Conservation (phyloP, 2,329 filamentous ascomycete genomes). For the Colletotrichum sp. region DNA sequence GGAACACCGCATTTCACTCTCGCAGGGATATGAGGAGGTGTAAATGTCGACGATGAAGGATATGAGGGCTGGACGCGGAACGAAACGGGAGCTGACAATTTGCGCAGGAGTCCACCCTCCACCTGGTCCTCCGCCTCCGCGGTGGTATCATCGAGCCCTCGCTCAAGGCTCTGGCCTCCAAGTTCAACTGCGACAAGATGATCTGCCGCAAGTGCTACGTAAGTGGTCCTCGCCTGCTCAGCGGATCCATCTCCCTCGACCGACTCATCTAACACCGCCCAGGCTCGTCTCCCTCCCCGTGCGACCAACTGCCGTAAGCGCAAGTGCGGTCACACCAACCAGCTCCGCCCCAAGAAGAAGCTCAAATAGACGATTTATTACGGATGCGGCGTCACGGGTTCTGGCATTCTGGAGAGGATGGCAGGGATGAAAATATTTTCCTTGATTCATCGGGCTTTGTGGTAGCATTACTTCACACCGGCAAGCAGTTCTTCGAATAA, state of each 20-base stretch:
- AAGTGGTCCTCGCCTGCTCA: conserved; percentile 47
- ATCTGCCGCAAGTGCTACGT: conserved; percentile 99
- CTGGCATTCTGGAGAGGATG: conserved; percentile 29
- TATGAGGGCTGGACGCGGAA: neutral
- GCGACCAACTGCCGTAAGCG: conserved; percentile 99
- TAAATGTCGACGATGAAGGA: neutral
- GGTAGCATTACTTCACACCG: conserved; percentile 37
- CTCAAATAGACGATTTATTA: conserved; percentile 70
- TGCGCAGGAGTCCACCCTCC: conserved; percentile 91
- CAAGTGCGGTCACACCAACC: conserved; percentile 99
- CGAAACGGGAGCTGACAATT: conserved; percentile 19
- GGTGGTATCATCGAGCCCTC: conserved; percentile 99
- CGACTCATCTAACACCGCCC: neutral
- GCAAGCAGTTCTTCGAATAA: conserved; percentile 22
- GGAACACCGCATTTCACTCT: neutral
- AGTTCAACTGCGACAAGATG: conserved; percentile 99
- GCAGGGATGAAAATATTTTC: conserved; percentile 28
- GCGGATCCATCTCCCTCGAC: neutral
- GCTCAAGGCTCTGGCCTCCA: conserved; percentile 96
- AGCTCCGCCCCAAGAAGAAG: conserved; percentile 99
- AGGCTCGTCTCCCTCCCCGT: conserved; percentile 90
- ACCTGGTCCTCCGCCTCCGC: conserved; percentile 97
- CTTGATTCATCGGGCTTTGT: conserved; percentile 41
- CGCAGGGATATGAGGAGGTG: neutral
- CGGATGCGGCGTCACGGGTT: conserved; percentile 49